Conservation (phyloP, 2,329 filamentous ascomycete species). For the Nannizziopsis barbatae region DNA sequence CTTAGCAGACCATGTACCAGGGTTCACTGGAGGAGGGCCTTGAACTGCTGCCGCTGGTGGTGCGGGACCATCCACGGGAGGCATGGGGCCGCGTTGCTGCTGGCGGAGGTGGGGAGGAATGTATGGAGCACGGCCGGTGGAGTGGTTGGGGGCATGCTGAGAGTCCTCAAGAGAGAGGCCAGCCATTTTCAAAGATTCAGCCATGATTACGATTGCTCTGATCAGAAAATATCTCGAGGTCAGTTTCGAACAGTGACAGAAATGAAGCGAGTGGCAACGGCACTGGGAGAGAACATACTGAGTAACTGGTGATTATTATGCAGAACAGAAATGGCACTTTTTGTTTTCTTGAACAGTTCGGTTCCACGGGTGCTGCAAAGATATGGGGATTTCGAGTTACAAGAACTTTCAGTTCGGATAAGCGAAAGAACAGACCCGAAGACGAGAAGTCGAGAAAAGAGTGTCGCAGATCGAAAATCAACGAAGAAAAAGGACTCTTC, state of each 20-base stretch:
- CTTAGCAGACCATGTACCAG: slow-evolving; percentile 27
- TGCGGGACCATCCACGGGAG: slow-evolving; percentile 31
- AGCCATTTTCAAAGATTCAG: slow-evolving; percentile 47
- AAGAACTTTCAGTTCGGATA: neutral
- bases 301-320: too few species aligned
- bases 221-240: neutral
- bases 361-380: neutral
- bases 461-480: slow-evolving; percentile 1
- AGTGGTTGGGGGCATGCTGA: slow-evolving; percentile 33
- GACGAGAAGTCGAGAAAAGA: neutral
- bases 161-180: slow-evolving; percentile 50
- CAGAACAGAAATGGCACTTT: neutral
- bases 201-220: slow-evolving; percentile 29
- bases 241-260: neutral
- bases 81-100: slow-evolving; percentile 22
- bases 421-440: neutral
- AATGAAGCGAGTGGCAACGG: too few species aligned
- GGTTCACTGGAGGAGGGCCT: slow-evolving; percentile 22
- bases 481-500: slow-evolving; percentile 1
- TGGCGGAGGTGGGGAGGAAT: slow-evolving; percentile 54
- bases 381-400: neutral
- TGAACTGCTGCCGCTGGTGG: slow-evolving; percentile 13
- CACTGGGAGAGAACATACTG: too few species aligned
- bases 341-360: neutral
- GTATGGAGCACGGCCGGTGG: slow-evolving; percentile 50